Conservation (phyloP, 768 basidiomycete genomes). For the Hebeloma cylindrosporum region DNA sequence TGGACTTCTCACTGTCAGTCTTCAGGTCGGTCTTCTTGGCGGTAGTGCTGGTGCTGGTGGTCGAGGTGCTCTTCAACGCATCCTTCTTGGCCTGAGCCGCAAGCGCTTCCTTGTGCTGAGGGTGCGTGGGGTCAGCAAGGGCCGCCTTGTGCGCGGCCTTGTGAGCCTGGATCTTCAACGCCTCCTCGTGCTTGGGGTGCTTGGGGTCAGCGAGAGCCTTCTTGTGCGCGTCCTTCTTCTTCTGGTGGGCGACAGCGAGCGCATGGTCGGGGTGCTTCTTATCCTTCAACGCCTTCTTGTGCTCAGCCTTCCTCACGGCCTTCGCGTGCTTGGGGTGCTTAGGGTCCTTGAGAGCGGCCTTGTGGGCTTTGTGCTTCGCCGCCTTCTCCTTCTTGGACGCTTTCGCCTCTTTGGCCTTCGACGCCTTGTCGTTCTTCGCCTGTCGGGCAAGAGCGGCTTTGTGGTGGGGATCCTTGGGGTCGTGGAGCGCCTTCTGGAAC, state of each 20-base stretch:
- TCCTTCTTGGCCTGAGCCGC: conserved; percentile 6
- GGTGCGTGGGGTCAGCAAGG: background rate
- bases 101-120: background rate
- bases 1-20: conserved; percentile 8
- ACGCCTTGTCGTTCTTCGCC: conserved; percentile 3
- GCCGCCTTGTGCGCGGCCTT: background rate
- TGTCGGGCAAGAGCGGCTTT: conserved; percentile 10
- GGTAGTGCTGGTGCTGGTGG: background rate
- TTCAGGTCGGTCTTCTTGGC: conserved; percentile 6
- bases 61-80: conserved; percentile 3
- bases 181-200: conserved; percentile 5
- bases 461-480: conserved; percentile 16
- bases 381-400: conserved; percentile 8
- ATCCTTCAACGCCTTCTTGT: conserved; percentile 7
- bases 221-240: conserved; percentile 2
- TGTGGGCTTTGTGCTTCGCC: conserved; percentile 1
- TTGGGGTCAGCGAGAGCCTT: conserved; percentile 6
- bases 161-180: background rate
- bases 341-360: conserved; percentile 2
- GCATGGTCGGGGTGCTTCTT: conserved; percentile 11
- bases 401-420: background rate
- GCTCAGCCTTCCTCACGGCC: conserved; percentile 3
- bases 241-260: background rate
- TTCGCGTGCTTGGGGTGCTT: conserved; percentile 9
- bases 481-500: conserved; percentile 15